Conservation (phyloP, 768 basidiomycete species). For the Leccinum truebloodii region DNA sequence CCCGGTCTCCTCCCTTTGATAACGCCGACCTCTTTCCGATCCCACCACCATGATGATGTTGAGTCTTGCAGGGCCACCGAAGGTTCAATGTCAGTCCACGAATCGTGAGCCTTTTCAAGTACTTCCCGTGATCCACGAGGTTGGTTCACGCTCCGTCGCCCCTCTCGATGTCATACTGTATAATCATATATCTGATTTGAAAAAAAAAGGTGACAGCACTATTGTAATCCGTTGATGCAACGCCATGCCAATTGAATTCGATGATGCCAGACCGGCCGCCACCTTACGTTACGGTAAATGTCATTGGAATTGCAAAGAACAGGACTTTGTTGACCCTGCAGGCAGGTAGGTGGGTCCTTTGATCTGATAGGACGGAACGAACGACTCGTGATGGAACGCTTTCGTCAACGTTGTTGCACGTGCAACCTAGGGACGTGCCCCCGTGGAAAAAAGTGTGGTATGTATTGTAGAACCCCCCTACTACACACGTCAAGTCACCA, state of each 20-base stretch:
- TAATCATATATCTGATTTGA: neutral
- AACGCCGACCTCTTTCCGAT: neutral
- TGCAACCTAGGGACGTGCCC: slow-evolving; percentile 6
- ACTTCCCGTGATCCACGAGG: neutral
- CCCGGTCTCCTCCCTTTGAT: neutral
- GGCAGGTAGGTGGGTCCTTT: neutral
- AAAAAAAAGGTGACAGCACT: neutral
- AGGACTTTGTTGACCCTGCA: neutral
- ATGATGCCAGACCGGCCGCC: neutral
- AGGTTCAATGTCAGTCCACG: neutral
- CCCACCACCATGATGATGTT: neutral
- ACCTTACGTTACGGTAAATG: neutral
- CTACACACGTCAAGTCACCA: neutral
- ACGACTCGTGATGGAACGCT: neutral
- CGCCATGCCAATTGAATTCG: neutral
- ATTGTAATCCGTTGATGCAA: neutral
- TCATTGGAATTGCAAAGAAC: slow-evolving; percentile 14
- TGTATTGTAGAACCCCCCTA: neutral
- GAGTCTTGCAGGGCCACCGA: neutral
- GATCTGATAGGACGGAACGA: neutral
- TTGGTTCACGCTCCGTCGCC: neutral
- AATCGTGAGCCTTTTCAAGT: neutral
- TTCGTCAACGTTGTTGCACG: slow-evolving; percentile 2
- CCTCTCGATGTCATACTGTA: neutral
- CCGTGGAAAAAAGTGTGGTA: slow-evolving; percentile 10